These are phyloP conservation scores for Phyllosticta citrichinensis DNA, from an alignment of 2,329 filamentous ascomycete genomes.

Conservation along the genomic window DNA sequence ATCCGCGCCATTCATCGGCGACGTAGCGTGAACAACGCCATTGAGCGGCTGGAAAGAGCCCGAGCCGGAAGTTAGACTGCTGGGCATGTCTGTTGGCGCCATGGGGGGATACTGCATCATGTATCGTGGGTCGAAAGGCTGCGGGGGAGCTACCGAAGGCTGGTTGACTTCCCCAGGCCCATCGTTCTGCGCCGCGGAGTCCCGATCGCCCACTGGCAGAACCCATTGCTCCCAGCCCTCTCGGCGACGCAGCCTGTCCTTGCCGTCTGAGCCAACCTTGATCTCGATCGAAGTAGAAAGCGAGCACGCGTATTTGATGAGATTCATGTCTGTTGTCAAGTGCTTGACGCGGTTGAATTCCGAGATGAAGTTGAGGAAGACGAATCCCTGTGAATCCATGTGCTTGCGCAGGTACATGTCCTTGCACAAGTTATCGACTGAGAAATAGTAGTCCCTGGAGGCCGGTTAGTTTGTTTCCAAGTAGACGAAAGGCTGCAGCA, in stretches of 20 bases:
- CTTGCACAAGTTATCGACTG: constrained; percentile 88
- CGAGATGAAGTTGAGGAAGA: constrained; percentile 67
- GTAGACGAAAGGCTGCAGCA: constrained; percentile 4
- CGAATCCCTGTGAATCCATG: constrained; percentile 94
- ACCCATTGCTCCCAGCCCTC: constrained; percentile 76
- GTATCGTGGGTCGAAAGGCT: constrained; percentile 23
- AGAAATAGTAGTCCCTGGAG: constrained; percentile 88
- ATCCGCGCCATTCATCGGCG: constrained; percentile 6
- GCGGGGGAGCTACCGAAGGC: constrained; percentile 29
- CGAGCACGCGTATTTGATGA: constrained; percentile 66
- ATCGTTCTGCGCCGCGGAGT: constrained; percentile 62
- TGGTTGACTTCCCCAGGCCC: constrained; percentile 46
- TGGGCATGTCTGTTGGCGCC: background rate
- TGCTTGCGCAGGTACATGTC: constrained; percentile 78
- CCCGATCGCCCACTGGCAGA: constrained; percentile 59
- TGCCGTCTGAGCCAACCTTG: constrained; percentile 61
- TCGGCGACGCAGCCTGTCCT: constrained; percentile 65
- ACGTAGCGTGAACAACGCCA: constrained; percentile 2
- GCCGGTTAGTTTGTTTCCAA: constrained; percentile 16
- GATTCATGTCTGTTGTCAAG: constrained; percentile 59
- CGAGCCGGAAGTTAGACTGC: background rate
- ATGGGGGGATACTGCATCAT: constrained; percentile 17
- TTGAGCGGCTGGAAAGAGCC: constrained; percentile 8
- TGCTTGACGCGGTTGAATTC: constrained; percentile 77
- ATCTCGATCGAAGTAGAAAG: constrained; percentile 66